These are phyloP conservation scores for Trichothecium roseum DNA, from an alignment of 2,329 filamentous ascomycete genomes.

Conservation along the genomic window DNA sequence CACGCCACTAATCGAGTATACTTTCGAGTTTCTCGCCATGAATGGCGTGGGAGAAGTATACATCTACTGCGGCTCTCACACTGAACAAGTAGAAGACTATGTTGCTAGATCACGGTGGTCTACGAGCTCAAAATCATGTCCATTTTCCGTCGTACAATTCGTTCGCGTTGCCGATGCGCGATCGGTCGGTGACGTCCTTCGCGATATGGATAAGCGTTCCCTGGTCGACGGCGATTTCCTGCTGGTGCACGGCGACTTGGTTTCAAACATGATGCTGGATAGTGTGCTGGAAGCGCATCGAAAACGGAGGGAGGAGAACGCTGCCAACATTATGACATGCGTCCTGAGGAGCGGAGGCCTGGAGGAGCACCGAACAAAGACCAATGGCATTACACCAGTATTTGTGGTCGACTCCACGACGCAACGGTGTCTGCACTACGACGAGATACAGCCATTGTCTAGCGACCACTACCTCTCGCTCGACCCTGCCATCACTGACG, in stretches of 20 bases:
- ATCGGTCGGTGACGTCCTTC: constrained; percentile 87
- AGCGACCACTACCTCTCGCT: constrained; percentile 57
- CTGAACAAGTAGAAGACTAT: constrained; percentile 78
- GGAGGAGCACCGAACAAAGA: constrained; percentile 63
- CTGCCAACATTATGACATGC: constrained; percentile 97
- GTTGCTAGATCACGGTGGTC: constrained; percentile 69
- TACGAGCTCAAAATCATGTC: constrained; percentile 39
- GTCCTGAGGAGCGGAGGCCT: constrained; percentile 70
- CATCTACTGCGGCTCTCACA: constrained; percentile 82
- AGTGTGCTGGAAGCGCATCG: constrained; percentile 68
- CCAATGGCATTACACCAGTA: constrained; percentile 63
- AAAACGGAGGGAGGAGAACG: constrained; percentile 69
- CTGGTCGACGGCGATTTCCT: constrained; percentile 87
- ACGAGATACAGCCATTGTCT: constrained; percentile 69
- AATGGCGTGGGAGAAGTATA: constrained; percentile 92
- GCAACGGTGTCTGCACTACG: constrained; percentile 82
- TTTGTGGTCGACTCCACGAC: constrained; percentile 79
- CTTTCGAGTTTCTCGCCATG: constrained; percentile 89
- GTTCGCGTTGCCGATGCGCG: constrained; percentile 74
- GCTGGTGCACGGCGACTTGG: constrained; percentile 82
- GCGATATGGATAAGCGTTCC: constrained; percentile 79
- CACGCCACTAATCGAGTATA: constrained; percentile 93
- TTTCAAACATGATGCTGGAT: constrained; percentile 83
- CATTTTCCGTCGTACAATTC: constrained; percentile 74
- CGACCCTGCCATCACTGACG: constrained; percentile 68